Conservation (phyloP, 345 rosid genomes). For the Eucalyptus victrix region DNA sequence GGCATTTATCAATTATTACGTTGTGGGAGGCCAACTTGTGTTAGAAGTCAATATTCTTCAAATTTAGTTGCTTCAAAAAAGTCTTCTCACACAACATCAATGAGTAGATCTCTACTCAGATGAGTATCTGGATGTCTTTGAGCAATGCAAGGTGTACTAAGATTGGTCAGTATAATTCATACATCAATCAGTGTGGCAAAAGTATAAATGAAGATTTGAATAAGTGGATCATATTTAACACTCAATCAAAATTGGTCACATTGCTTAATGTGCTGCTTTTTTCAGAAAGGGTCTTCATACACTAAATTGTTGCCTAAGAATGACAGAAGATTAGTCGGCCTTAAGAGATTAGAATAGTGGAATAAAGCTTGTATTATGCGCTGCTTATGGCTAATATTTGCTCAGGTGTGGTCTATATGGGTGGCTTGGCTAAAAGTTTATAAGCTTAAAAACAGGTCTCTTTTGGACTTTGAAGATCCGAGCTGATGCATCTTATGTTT, state of each 20-base stretch:
- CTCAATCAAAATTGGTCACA: neutral
- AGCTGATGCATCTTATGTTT: neutral
- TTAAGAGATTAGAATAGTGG: neutral
- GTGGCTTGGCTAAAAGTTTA: neutral
- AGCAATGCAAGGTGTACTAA: neutral
- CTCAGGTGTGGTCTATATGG: neutral
- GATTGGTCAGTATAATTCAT: neutral
- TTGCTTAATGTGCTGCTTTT: neutral
- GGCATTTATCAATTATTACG: neutral
- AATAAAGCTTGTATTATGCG: neutral
- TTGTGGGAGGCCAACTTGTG: neutral
- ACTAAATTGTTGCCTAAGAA: neutral
- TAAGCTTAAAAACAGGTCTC: neutral
- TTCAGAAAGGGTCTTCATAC: neutral
- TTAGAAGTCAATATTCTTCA: neutral
- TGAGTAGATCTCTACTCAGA: neutral
- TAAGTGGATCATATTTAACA: neutral
- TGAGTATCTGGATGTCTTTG: neutral
- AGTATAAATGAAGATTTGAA: neutral
- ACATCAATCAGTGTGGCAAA: neutral
- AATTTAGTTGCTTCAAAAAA: neutral
- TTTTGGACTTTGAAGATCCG: neutral
- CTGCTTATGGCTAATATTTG: neutral
- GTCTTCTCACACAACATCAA: neutral
- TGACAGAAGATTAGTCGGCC: neutral